Conservation (phyloP, 345 rosid species). For the Rhizophora apiculata region DNA sequence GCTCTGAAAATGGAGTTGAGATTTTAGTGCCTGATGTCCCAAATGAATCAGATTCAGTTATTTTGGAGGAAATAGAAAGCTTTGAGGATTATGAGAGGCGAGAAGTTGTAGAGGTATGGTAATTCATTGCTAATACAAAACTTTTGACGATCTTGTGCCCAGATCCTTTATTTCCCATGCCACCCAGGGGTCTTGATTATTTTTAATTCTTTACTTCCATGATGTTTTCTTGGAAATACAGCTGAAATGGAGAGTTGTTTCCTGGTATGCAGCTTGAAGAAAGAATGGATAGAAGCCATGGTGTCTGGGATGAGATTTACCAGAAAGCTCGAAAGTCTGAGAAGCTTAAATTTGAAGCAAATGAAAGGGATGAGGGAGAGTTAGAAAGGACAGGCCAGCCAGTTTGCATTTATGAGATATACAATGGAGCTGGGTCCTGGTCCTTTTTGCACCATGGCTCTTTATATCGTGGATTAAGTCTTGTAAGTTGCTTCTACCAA, state of each 20-base stretch:
- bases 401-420: constrained; percentile 90
- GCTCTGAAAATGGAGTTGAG: constrained; percentile 41
- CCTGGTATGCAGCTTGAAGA: constrained; percentile 66
- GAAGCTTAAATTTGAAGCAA: constrained; percentile 78
- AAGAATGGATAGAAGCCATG: constrained; percentile 70
- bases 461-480: constrained; percentile 86
- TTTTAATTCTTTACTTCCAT: background rate
- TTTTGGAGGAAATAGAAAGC: constrained; percentile 57
- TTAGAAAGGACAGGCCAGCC: constrained; percentile 96
- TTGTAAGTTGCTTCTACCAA: constrained; percentile 56
- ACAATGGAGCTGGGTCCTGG: constrained; percentile 89
- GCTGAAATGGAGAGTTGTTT: constrained; percentile 23
- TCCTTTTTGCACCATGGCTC: constrained; percentile 96
- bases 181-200: background rate
- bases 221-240: constrained; percentile 13
- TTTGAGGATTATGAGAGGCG: constrained; percentile 69
- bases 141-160: background rate
- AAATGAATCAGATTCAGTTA: constrained; percentile 65
- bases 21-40: constrained; percentile 46
- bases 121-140: constrained; percentile 13
- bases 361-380: constrained; percentile 99
- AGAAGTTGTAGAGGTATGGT: constrained; percentile 80
- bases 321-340: constrained; percentile 83
- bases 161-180: background rate
- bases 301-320: constrained; percentile 85